Evolutionary conservation across 1,139 yeast species (phyloP).

Genomic region (Yamadazyma trypodendri): DNA sequence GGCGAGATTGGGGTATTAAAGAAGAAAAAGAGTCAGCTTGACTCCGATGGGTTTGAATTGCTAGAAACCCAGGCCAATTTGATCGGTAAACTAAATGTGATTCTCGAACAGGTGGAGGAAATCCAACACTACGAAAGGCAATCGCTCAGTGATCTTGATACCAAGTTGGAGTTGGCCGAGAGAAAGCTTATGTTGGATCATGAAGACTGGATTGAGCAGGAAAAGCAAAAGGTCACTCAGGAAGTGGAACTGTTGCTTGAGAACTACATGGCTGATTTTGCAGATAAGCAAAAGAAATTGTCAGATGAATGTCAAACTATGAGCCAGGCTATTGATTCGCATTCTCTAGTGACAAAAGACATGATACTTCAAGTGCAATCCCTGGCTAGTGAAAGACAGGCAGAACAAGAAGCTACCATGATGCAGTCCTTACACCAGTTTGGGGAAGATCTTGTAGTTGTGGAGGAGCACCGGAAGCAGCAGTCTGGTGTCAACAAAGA

Average conservation of each 20-base stretch:
- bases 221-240: conserved; percentile 34
- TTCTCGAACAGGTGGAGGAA: conserved; percentile 31
- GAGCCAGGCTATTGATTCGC: not conserved
- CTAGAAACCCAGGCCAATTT: conserved; percentile 30
- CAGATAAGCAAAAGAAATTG: conserved; percentile 7
- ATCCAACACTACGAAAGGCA: conserved; percentile 26
- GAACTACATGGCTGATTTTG: conserved; percentile 9
- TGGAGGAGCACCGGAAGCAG: conserved; percentile 5
- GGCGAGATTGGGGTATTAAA: conserved; percentile 29
- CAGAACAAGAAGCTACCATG: not conserved
- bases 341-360: not conserved
- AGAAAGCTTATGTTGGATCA: conserved; percentile 34
- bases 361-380: not conserved
- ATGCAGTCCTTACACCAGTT: not conserved
- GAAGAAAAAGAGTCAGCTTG: conserved; percentile 37
- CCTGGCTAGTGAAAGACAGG: not conserved
- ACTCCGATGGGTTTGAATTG: conserved; percentile 38
- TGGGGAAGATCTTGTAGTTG: conserved; percentile 5
- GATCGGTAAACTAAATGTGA: conserved; percentile 18
- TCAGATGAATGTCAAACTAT: conserved; percentile 7
- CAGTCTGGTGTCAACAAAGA: conserved; percentile 1
- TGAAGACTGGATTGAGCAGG: conserved; percentile 31
- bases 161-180: conserved; percentile 33
- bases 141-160: conserved; percentile 28
- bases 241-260: conserved; percentile 36